Conservation (phyloP, 805 yeast species). For the Teunomyces funiuensis region DNA sequence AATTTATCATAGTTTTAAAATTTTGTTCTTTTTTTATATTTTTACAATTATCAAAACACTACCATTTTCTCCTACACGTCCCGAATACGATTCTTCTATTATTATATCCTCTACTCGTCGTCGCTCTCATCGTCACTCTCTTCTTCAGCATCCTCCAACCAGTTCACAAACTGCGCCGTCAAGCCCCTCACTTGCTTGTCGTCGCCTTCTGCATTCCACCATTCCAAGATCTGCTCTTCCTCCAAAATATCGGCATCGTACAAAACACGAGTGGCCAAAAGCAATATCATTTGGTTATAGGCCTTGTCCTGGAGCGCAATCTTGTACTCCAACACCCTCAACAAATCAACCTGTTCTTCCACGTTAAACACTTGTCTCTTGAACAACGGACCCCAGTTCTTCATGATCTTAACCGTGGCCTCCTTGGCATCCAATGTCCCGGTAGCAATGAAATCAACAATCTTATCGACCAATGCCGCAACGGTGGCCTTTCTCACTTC, state of each 20-base stretch:
- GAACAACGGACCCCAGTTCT: constrained; percentile 79
- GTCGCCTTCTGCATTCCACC: constrained; percentile 70
- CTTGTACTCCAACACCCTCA: constrained; percentile 50
- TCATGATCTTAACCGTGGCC: constrained; percentile 74
- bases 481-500: constrained; percentile 85
- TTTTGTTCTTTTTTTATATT: too few relatives aligned
- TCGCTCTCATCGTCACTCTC: constrained; percentile 44
- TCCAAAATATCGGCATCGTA: constrained; percentile 82
- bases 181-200: constrained; percentile 49
- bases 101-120: constrained; percentile 22
- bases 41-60: too few relatives aligned
- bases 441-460: constrained; percentile 72
- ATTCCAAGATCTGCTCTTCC: constrained; percentile 72
- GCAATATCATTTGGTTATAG: constrained; percentile 48
- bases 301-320: constrained; percentile 36
- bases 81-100: too few relatives aligned
- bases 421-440: constrained; percentile 73
- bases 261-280: constrained; percentile 54
- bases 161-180: constrained; percentile 75
- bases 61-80: too few relatives aligned
- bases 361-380: constrained; percentile 81
- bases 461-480: constrained; percentile 66
- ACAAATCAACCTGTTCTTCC: constrained; percentile 75
- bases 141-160: constrained; percentile 81
- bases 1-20: too few relatives aligned